Evolutionary conservation across 208 protist genomes (phyloP).

Genomic region (Acanthamoeba triangularis): DNA sequence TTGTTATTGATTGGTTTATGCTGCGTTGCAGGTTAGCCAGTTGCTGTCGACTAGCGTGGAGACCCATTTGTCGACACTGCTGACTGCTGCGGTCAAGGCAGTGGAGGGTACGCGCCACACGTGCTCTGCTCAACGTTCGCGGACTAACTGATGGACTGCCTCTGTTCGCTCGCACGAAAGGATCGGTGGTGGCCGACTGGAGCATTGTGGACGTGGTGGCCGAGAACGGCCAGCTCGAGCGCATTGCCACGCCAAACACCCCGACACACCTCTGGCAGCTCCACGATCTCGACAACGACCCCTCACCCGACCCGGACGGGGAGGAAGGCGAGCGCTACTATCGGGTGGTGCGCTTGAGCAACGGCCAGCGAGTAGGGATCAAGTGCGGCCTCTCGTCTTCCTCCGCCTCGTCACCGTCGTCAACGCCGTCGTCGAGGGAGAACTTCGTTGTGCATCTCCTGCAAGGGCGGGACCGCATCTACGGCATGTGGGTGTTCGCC

Average conservation of each 20-base stretch:
- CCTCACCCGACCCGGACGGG: background rate
- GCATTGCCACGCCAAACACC: background rate
- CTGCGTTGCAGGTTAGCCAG: background rate
- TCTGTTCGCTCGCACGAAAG: too few species aligned
- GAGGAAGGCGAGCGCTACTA: background rate
- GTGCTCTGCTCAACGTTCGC: background rate
- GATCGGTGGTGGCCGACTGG: conserved; percentile 4
- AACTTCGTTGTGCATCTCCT: background rate
- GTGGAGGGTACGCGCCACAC: background rate
- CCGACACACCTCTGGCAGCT: background rate
- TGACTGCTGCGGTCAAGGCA: background rate
- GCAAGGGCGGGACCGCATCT: background rate
- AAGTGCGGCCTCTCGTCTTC: background rate
- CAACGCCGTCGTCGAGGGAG: background rate
- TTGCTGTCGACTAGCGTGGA: background rate
- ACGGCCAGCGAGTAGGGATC: background rate
- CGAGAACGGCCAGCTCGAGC: background rate
- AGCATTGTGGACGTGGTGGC: background rate
- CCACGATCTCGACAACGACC: background rate
- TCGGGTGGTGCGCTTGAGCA: background rate
- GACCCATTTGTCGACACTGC: background rate
- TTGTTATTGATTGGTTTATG: background rate
- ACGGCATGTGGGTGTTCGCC: background rate
- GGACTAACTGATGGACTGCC: too few species aligned
- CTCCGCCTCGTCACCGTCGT: background rate